phyloP scores from a whole-genome alignment of 805 yeast species.

The Nakazawaea ishiwadae region DNA sequence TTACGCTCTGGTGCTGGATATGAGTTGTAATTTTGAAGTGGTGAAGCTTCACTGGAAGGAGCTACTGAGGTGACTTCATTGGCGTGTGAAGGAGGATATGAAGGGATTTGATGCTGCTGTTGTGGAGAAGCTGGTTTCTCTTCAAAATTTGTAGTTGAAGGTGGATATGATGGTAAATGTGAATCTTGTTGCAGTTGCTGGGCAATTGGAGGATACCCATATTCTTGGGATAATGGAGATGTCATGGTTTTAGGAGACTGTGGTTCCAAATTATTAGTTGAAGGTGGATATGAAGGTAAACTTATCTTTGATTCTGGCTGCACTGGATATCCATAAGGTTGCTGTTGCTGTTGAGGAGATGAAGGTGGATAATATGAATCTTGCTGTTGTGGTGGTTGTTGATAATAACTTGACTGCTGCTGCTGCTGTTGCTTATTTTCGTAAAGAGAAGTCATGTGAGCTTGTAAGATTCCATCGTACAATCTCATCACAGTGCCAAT shows the following conservation, averaged over 20 bases:
- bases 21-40: too few species aligned
- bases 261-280: not conserved
- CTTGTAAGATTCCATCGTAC: constrained; percentile 73
- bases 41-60: too few species aligned
- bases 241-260: too few species aligned
- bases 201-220: constrained; percentile 6
- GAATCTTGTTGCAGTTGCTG: not conserved
- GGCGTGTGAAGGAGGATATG: too few species aligned
- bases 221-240: not conserved
- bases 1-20: not conserved
- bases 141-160: too few species aligned
- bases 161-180: too few species aligned
- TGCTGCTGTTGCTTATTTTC: constrained; percentile 14
- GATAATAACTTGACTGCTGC: constrained; percentile 13
- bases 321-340: not conserved
- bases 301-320: not conserved
- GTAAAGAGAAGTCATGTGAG: constrained; percentile 37
- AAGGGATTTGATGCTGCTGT: too few species aligned
- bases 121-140: too few species aligned
- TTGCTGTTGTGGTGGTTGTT: constrained; percentile 6
- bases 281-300: constrained; percentile 1
- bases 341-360: constrained; percentile 17
- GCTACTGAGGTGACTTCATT: too few species aligned
- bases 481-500: constrained; percentile 68
- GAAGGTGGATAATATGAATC: not conserved